A percentile compares a stretch with the other conserved stretches of the same genome.
Conservation (phyloP, 208 protist genomes). For the Crithidia sp. region DNA sequence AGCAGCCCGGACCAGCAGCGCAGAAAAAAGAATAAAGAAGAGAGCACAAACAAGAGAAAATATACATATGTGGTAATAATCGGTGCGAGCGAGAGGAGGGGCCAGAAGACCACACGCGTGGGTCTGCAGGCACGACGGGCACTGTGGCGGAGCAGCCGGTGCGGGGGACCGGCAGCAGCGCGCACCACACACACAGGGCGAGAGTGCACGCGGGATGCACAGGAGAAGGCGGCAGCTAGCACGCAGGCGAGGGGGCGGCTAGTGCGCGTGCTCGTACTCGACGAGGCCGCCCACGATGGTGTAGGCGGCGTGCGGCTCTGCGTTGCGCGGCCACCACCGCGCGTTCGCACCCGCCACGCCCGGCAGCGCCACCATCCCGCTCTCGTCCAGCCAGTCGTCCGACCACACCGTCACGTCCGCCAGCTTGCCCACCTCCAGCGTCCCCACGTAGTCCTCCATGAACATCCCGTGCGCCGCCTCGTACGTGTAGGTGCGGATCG, state of each 20-base stretch:
- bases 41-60: neutral
- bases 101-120: slow-evolving; percentile 8
- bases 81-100: neutral
- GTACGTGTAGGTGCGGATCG: slow-evolving; percentile 60
- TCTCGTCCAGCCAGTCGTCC: slow-evolving; percentile 47
- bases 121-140: neutral
- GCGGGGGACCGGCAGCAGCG: too few relatives aligned
- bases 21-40: neutral
- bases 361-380: slow-evolving; percentile 22
- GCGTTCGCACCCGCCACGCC: slow-evolving; percentile 27
- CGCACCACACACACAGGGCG: neutral
- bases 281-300: slow-evolving; percentile 60
- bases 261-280: slow-evolving; percentile 45
- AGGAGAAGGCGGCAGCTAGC: neutral
- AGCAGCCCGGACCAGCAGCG: neutral
- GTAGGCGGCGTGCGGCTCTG: slow-evolving; percentile 46
- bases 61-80: neutral
- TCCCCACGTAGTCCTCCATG: slow-evolving; percentile 58
- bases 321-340: slow-evolving; percentile 45
- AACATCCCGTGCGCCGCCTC: slow-evolving; percentile 64
- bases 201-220: too few relatives aligned
- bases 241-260: too few relatives aligned
- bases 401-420: slow-evolving; percentile 70
- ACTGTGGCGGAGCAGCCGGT: too few relatives aligned
- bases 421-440: slow-evolving; percentile 61